A percentile compares a stretch with the other conserved stretches of the same genome.
phyloP scores from a whole-genome alignment of 345 rosid genomes.

The Anastatica hierochuntica region DNA sequence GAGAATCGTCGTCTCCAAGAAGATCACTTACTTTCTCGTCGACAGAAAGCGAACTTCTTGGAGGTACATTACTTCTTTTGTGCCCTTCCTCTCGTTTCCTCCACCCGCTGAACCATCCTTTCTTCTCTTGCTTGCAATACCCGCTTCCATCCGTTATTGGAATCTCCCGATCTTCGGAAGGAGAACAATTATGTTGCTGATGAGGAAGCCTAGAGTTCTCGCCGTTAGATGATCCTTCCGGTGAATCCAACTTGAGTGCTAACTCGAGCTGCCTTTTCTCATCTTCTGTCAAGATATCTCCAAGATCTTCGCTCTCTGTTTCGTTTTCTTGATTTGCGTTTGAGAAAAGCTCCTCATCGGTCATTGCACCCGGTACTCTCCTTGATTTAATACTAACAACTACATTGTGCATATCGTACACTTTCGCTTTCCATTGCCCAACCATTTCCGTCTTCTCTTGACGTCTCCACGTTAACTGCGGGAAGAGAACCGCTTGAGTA shows the following conservation, averaged over 20 bases:
- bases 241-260: conserved; percentile 74
- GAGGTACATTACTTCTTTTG: conserved; percentile 44
- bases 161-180: conserved; percentile 63
- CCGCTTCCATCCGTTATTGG: conserved; percentile 45
- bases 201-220: conserved; percentile 36
- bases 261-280: conserved; percentile 87
- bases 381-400: conserved; percentile 94
- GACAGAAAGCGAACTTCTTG: conserved; percentile 76
- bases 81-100: conserved; percentile 72
- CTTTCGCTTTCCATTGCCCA: conserved; percentile 87
- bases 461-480: conserved; percentile 93
- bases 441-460: conserved; percentile 91
- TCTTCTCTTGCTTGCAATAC: conserved; percentile 76
- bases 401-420: conserved; percentile 98
- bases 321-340: conserved; percentile 54
- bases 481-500: conserved; percentile 86
- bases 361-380: conserved; percentile 95
- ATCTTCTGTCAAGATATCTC: conserved; percentile 77
- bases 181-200: conserved; percentile 40
- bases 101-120: conserved; percentile 99
- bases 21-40: conserved; percentile 89
- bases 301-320: conserved; percentile 71
- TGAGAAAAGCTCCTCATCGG: conserved; percentile 67
- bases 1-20: conserved; percentile 47
- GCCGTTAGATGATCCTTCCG: conserved; percentile 37